Evolutionary conservation across 768 basidiomycete genomes (phyloP), one percentile per base, ranked within the genome.

Genomic region (Mycena chlorophos): DNA sequence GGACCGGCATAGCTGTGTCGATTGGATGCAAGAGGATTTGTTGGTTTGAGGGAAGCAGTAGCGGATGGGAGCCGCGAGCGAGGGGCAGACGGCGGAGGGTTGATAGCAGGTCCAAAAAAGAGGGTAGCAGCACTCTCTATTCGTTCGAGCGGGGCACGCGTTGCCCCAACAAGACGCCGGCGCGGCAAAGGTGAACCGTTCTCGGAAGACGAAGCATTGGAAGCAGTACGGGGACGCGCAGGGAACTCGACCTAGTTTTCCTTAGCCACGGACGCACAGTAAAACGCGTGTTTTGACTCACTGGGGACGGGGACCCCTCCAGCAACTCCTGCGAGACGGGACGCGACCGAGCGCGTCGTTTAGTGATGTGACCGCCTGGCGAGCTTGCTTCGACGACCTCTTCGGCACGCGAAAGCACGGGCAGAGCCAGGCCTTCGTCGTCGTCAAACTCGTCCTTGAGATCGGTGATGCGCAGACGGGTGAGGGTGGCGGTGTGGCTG

Each of bases 301-400:
- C 78, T 39, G 76, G 76, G 34, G 83, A 81, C 28, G 75, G 74
- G 16, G 75, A 73, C 51, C 78, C 78, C 67, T 85, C 79, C 17
- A 83, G 74, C 43, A 89, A 71, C 65, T 88, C 87, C 25, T 79
- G 69, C 19, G 89, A 90, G 14, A 89, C 75, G 2, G 88, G 89
- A 49, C 88, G 77, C 25, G 87, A 83, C 12, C 87, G 83, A 1
- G 88, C 89, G 12, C 89, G 82, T 53, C 88, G 78, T 69, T 91
- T 91, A 34, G 77, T 80, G 53, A 91, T 74, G 68, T 89, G 89
- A 0, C 88, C 89, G 13, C 87, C 87, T 2, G 89, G 89, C 0
- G 88, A 91, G 55, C 90, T 76, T 1, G 83, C 84, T 58, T 85
- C 87, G 2, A 76, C 83, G 27, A 87, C 83, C 64, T 88, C 86